A percentile compares a stretch with the other conserved stretches of the same genome.
Evolutionary conservation across 495 filamentous ascomycete genomes (phyloP).

Genomic region (Trichoderma reesei): DNA sequence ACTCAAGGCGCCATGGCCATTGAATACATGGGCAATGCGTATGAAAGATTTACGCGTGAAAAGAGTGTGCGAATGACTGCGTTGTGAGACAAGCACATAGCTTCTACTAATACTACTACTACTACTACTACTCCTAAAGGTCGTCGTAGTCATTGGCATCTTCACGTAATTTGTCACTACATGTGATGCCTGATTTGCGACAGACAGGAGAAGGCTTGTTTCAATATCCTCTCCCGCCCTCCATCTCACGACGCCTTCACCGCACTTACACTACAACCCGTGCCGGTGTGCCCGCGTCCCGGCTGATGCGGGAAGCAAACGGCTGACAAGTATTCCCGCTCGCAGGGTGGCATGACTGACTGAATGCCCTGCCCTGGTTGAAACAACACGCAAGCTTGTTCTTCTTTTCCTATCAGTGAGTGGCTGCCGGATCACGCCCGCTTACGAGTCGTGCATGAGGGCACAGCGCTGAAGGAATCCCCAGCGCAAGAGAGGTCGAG

Average conservation of each 20-base stretch:
- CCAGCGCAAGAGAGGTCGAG: not conserved
- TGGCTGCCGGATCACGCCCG: too few relatives aligned
- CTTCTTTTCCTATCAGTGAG: too few relatives aligned
- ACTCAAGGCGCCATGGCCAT: not conserved
- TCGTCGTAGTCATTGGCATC: too few relatives aligned
- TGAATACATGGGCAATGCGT: not conserved
- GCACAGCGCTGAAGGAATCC: not conserved
- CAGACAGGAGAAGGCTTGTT: not conserved
- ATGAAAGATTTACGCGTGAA: not conserved
- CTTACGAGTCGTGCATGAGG: not conserved
- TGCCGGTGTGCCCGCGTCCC: not conserved
- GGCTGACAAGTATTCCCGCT: not conserved
- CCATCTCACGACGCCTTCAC: not conserved
- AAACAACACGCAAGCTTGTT: too few relatives aligned
- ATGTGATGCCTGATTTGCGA: not conserved
- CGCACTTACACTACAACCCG: too few relatives aligned
- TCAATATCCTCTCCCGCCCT: not conserved
- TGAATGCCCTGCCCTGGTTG: not conserved
- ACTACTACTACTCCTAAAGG: too few relatives aligned
- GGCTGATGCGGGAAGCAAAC: not conserved
- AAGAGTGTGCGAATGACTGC: not conserved
- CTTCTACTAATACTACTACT: not conserved
- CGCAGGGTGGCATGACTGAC: not conserved
- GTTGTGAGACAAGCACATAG: not conserved
- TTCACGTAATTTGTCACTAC: not conserved